Conservation (phyloP, 805 yeast genomes). For the Kazachstania bromeliacearum region DNA sequence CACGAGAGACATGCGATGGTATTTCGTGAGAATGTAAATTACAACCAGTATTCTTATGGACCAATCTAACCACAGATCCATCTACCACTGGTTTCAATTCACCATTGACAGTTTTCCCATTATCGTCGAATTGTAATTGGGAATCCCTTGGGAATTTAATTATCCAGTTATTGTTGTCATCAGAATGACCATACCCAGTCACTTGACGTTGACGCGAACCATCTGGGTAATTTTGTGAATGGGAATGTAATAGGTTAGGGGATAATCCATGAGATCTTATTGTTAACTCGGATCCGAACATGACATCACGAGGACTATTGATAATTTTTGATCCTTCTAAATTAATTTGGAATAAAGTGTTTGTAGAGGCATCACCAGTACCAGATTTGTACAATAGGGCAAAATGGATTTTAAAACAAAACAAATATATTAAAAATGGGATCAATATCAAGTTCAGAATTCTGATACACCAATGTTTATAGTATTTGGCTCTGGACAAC, state of each 20-base stretch:
- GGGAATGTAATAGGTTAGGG: slow-evolving; percentile 70
- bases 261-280: slow-evolving; percentile 60
- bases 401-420: slow-evolving; percentile 77
- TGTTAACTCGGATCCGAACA: slow-evolving; percentile 41
- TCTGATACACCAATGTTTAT: slow-evolving; percentile 65
- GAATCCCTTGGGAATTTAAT: slow-evolving; percentile 41
- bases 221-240: slow-evolving; percentile 59
- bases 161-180: slow-evolving; percentile 60
- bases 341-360: slow-evolving; percentile 84
- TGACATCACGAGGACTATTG: slow-evolving; percentile 60
- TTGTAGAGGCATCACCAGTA: slow-evolving; percentile 86
- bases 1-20: slow-evolving; percentile 49
- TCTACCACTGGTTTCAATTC: slow-evolving; percentile 34
- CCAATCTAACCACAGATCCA: slow-evolving; percentile 52
- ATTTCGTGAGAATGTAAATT: slow-evolving; percentile 68
- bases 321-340: slow-evolving; percentile 57
- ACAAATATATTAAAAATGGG: slow-evolving; percentile 61
- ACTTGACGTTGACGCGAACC: slow-evolving; percentile 74
- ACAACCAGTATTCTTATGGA: slow-evolving; percentile 52
- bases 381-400: slow-evolving; percentile 68
- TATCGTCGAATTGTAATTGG: slow-evolving; percentile 27
- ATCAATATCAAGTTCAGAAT: slow-evolving; percentile 54
- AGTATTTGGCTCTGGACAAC: slow-evolving; percentile 31
- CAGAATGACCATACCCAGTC: slow-evolving; percentile 71
- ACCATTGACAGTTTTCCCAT: slow-evolving; percentile 11